phyloP scores from a whole-genome alignment of 192 early-diverging fungal species.

The Spizellomyces punctatus region DNA sequence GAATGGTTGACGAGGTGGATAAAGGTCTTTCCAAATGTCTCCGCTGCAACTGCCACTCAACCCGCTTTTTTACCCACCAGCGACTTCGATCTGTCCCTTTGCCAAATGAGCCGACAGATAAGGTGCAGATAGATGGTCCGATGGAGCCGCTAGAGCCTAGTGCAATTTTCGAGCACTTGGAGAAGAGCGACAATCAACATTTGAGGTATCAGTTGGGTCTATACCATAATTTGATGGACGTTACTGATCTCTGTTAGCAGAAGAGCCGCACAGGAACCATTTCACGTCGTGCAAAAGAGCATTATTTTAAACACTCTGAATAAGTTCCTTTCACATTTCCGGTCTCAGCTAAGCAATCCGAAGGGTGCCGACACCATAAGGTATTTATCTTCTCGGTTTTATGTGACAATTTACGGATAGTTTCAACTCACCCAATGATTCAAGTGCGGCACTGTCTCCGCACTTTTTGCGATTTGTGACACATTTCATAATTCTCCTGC shows the following conservation, averaged over 20 bases:
- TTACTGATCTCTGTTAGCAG: conserved; percentile 4
- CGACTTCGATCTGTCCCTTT: conserved; percentile 25
- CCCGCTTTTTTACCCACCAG: conserved; percentile 2
- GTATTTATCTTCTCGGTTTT: conserved; percentile 9
- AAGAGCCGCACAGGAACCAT: conserved; percentile 37
- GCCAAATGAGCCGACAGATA: conserved; percentile 12
- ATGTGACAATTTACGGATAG: neutral
- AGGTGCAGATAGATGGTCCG: neutral
- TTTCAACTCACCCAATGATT: too few relatives aligned
- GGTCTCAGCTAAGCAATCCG: conserved; percentile 22
- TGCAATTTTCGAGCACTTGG: conserved; percentile 38
- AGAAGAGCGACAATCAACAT: conserved; percentile 29
- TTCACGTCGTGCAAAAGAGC: conserved; percentile 55
- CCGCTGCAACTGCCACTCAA: neutral
- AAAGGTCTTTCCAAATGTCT: neutral
- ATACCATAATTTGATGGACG: too few relatives aligned
- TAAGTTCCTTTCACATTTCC: conserved; percentile 41
- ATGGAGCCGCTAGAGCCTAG: conserved; percentile 19
- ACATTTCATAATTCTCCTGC: conserved; percentile 69
- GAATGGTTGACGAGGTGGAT: conserved; percentile 52
- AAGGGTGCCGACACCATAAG: conserved; percentile 4
- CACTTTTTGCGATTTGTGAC: conserved; percentile 71
- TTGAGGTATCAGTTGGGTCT: conserved; percentile 20
- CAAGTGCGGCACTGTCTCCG: conserved; percentile 5
- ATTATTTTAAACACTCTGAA: conserved; percentile 50